Percentiles rank a stretch among this genome's conserved stretches.
These are phyloP conservation scores for Escovopsis sp. DNA, from an alignment of 2,329 filamentous ascomycete species.

Conservation along the genomic window DNA sequence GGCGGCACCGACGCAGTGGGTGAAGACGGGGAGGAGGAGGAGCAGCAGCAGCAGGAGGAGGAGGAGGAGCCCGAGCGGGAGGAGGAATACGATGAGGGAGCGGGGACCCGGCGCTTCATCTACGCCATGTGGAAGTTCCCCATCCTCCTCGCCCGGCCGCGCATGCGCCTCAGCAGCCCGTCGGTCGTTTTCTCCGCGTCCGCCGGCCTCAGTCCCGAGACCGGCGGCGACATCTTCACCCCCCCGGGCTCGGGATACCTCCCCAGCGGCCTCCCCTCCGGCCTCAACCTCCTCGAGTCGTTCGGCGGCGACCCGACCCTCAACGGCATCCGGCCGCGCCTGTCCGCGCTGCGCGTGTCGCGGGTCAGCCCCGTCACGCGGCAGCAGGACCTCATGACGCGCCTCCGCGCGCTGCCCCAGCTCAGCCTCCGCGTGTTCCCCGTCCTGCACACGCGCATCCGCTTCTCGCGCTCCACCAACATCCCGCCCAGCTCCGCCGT, in stretches of 20 bases:
- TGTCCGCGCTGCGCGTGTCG: slow-evolving; percentile 62
- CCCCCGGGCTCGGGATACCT: slow-evolving; percentile 44
- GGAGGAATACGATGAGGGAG: neutral
- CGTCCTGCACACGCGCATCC: slow-evolving; percentile 55
- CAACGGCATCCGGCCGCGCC: slow-evolving; percentile 44
- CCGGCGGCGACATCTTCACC: slow-evolving; percentile 12
- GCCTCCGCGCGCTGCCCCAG: slow-evolving; percentile 48
- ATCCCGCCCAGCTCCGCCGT: slow-evolving; percentile 44
- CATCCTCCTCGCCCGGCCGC: slow-evolving; percentile 42
- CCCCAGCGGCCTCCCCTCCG: slow-evolving; percentile 51
- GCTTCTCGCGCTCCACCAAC: slow-evolving; percentile 51
- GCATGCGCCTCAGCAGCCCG: slow-evolving; percentile 51
- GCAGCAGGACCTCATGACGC: slow-evolving; percentile 44
- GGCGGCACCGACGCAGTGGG: slow-evolving; percentile 12
- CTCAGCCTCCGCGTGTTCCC: slow-evolving; percentile 51
- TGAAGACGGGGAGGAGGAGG: slow-evolving; percentile 17
- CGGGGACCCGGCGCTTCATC: slow-evolving; percentile 22
- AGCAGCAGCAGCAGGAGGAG: no score
- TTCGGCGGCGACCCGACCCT: slow-evolving; percentile 53
- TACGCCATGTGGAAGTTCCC: slow-evolving; percentile 47
- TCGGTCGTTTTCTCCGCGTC: slow-evolving; percentile 49
- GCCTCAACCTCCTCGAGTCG: slow-evolving; percentile 63
- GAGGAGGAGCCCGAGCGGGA: slow-evolving; percentile 15
- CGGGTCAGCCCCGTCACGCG: slow-evolving; percentile 55
- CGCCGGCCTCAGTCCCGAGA: slow-evolving; percentile 42